Base-by-base conservation (phyloP, 2,329 filamentous ascomycete genomes). In the Chlorencoelia australis region DNA sequence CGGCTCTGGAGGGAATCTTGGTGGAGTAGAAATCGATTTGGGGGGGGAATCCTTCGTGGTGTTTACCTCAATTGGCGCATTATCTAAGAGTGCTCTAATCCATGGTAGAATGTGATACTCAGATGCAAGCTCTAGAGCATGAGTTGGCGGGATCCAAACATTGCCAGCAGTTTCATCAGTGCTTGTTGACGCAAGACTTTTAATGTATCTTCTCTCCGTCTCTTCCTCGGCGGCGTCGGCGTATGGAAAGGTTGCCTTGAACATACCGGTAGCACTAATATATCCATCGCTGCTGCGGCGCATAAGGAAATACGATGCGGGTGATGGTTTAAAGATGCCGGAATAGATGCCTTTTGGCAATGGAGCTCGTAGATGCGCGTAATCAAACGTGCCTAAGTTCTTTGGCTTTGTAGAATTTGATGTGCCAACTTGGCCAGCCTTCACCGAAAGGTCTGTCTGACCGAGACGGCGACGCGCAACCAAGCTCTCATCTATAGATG, bases 251-350 rank as follows among this genome's bases (percentile, higher is more conserved):
- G 82, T 82, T 21, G 83, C 85, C 65, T 91, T 91, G 71, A 89
- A 93, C 84, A 93, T 89, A 60, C 85, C 85, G 4, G 84, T 91
- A 8, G 84, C 83, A 46, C 82, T 88, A 40, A 93, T 75, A 59
- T 75, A 91, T 43, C 85, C 85, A 57, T 93, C 85, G 56, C 75
- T 75, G 61, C 84, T 89, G 51, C 84, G 80, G 61, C 85, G 79
- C 84, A 98, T 98, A 51, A 98, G 66, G 60, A 96, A 98, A 64
- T 98, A 98, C 49, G 85, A 91, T 58, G 86, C 86, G 4, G 91
- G 89, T 7, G 63, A 60, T 41, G 79, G 80, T 54, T 84, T 81
- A 67, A 96, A 96, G 53, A 98, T 93, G 55, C 91, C 91, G 5
- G 88, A 94, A 18, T 79, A 75, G 49, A 96, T 79, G 46, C 91